Conservation (phyloP, 805 yeast species). For the Candida pini region DNA sequence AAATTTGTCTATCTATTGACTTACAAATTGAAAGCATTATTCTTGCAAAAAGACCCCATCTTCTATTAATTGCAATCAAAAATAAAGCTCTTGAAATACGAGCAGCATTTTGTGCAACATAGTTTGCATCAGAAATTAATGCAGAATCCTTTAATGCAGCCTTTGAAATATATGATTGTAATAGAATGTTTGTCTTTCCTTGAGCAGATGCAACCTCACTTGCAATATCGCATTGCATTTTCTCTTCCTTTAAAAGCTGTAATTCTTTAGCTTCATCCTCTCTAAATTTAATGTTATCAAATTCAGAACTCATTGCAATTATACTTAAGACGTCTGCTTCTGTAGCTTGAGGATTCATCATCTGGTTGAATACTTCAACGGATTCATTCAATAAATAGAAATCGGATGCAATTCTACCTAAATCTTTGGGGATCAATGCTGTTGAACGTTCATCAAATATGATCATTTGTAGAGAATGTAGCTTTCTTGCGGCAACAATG, state of each 20-base stretch:
- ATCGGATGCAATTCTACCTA: slow-evolving; percentile 93
- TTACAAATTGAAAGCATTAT: slow-evolving; percentile 78
- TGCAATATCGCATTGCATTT: slow-evolving; percentile 76
- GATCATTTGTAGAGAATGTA: slow-evolving; percentile 90
- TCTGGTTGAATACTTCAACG: slow-evolving; percentile 82
- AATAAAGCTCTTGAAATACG: slow-evolving; percentile 91
- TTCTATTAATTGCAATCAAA: slow-evolving; percentile 75
- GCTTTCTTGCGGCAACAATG: slow-evolving; percentile 68
- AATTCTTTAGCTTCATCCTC: slow-evolving; percentile 83
- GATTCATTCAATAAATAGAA: slow-evolving; percentile 81
- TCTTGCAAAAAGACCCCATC: slow-evolving; percentile 84
- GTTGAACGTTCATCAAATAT: slow-evolving; percentile 82
- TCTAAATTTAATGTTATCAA: slow-evolving; percentile 82
- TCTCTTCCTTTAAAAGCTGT: slow-evolving; percentile 48
- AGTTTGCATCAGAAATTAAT: slow-evolving; percentile 76
- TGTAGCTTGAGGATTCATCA: slow-evolving; percentile 77
- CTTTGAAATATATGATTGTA: slow-evolving; percentile 84
- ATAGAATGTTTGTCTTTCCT: slow-evolving; percentile 79
- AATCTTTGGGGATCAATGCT: slow-evolving; percentile 75
- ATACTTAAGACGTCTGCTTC: slow-evolving; percentile 89
- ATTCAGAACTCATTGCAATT: slow-evolving; percentile 89
- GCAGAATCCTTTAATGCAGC: slow-evolving; percentile 73
- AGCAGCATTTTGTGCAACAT: slow-evolving; percentile 93
- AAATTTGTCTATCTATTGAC: slow-evolving; percentile 73
- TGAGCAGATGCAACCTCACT: slow-evolving; percentile 69